phyloP scores from a whole-genome alignment of 192 early-diverging fungal species.

The Coemansia umbellata region DNA sequence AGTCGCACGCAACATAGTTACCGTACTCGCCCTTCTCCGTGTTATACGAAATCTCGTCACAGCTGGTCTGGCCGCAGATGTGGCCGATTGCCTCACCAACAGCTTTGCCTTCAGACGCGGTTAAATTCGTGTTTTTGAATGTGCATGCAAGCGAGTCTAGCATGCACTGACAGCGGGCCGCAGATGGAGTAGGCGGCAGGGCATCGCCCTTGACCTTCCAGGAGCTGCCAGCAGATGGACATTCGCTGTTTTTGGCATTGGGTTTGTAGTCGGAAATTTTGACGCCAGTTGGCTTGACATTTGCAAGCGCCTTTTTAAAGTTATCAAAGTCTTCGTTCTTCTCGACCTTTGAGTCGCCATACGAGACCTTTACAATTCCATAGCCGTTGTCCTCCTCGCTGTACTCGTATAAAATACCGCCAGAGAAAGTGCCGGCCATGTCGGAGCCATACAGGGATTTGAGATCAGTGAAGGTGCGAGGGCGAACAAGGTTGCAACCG shows the following conservation, averaged over 20 bases:
- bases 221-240: constrained; percentile 48
- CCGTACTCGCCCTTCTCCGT: constrained; percentile 41
- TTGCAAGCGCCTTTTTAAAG: constrained; percentile 50
- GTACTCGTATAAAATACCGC: constrained; percentile 73
- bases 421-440: constrained; percentile 63
- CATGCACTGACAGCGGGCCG: constrained; percentile 63
- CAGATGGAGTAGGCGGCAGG: constrained; percentile 63
- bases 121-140: constrained; percentile 21
- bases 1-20: constrained; percentile 37
- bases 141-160: constrained; percentile 56
- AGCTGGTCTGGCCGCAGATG: constrained; percentile 42
- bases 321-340: constrained; percentile 58
- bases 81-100: constrained; percentile 29
- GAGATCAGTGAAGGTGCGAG: constrained; percentile 66
- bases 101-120: constrained; percentile 27
- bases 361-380: constrained; percentile 61
- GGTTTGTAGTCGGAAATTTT: constrained; percentile 55
- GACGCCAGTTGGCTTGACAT: constrained; percentile 54
- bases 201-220: constrained; percentile 56
- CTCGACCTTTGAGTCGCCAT: constrained; percentile 38
- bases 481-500: constrained; percentile 66
- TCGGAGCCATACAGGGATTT: constrained; percentile 62
- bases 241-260: constrained; percentile 37
- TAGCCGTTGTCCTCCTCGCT: constrained; percentile 70
- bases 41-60: constrained; percentile 37